Evolutionary conservation across 345 rosid species (phyloP), one percentile per base, ranked within the genome.

Genomic region (Punica granatum): DNA sequence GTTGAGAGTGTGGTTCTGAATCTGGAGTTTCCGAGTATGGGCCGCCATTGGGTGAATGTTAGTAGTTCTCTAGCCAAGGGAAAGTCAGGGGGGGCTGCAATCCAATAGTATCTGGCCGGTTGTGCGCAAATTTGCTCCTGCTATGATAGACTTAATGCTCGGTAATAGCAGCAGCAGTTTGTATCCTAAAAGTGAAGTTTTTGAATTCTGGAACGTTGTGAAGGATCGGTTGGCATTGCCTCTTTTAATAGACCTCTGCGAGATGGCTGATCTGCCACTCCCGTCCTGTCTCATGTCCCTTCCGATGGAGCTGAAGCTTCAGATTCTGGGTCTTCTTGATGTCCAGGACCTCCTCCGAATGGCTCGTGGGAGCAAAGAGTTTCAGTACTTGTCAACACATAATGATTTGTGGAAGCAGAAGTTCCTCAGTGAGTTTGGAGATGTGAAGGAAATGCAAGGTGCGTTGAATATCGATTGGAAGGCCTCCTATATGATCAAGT

Each of bases 151-250:
- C n/a, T n/a, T n/a, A n/a, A n/a, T n/a, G n/a, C n/a, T n/a, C n/a
- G n/a, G n/a, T n/a, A n/a, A n/a, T n/a, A n/a, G n/a, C n/a, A n/a
- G n/a, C n/a, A n/a, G n/a, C n/a, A n/a, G n/a, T n/a, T n/a, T n/a
- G n/a, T n/a, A n/a, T n/a, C n/a, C n/a, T n/a, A n/a, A n/a, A n/a
- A n/a, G 64, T 18, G 83, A 79, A 28, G 79, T 84, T 60, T 87
- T 91, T 28, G 69, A 83, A 75, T 85, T 85, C 42, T 92, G 92
- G 97, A 90, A 84, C 73, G 71, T 75, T 66, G 90, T 87, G 9
- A 90, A 90, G 72, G 92, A 92, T 72, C 82, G 82, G 32, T 77
- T 90, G 71, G 89, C 72, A 13, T 80, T 75, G 48, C 95, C 91
- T 21, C 74, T 90, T 78, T 70, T 84, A 70, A 85, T 85, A 16